Conservation (phyloP, 2,329 filamentous ascomycete species). For the Nemania abortiva region DNA sequence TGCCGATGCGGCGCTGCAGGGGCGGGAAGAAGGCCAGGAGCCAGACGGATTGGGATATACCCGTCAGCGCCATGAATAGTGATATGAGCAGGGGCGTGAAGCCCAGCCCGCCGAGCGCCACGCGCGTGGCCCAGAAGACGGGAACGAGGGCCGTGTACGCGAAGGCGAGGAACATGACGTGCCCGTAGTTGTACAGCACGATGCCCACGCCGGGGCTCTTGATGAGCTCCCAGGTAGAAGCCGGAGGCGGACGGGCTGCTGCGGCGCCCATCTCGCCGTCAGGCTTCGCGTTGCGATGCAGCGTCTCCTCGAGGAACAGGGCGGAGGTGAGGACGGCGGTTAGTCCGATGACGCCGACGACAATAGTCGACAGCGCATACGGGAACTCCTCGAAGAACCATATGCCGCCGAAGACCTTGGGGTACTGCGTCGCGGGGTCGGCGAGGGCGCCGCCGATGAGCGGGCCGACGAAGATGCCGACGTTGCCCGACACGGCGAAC, state of each 20-base stretch:
- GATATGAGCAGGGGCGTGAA: slow-evolving; percentile 75
- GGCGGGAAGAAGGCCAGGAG: slow-evolving; percentile 76
- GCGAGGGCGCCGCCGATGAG: slow-evolving; percentile 76
- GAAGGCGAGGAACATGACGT: slow-evolving; percentile 76
- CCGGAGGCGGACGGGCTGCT: slow-evolving; percentile 30
- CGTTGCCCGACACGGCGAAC: slow-evolving; percentile 80
- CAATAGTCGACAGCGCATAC: slow-evolving; percentile 74
- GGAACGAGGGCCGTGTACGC: slow-evolving; percentile 78
- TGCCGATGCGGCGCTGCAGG: slow-evolving; percentile 74
- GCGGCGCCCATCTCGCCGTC: slow-evolving; percentile 24
- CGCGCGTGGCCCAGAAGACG: slow-evolving; percentile 74
- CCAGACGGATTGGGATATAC: slow-evolving; percentile 77
- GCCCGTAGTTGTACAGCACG: slow-evolving; percentile 74
- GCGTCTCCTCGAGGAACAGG: slow-evolving; percentile 74
- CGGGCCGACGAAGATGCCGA: slow-evolving; percentile 80
- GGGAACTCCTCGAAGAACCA: slow-evolving; percentile 73
- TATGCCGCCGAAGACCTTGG: slow-evolving; percentile 64
- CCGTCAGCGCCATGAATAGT: slow-evolving; percentile 72
- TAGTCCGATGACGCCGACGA: slow-evolving; percentile 65
- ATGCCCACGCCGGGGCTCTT: slow-evolving; percentile 72
- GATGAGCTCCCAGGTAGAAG: slow-evolving; percentile 67
- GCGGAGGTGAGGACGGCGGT: slow-evolving; percentile 64
- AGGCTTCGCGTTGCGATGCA: slow-evolving; percentile 47
- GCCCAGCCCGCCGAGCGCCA: slow-evolving; percentile 72
- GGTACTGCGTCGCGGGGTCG: slow-evolving; percentile 74